A percentile compares a stretch with the other conserved stretches of the same genome.
Conservation (phyloP, 495 filamentous ascomycete genomes). For the Daldinia vernicosa region DNA sequence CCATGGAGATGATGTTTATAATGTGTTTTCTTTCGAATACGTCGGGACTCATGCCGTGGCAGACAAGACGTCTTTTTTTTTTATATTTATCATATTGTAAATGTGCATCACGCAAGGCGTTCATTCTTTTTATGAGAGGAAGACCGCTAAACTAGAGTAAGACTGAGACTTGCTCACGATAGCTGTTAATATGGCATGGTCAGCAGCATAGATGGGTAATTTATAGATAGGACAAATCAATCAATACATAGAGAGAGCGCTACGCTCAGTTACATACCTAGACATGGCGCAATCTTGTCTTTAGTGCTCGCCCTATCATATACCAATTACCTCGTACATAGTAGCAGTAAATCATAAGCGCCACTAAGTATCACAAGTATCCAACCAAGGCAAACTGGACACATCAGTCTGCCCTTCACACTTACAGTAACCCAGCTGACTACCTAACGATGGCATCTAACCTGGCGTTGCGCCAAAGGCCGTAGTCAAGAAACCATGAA, state of each 20-base stretch:
- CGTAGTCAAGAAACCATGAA: background rate
- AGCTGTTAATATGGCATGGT: background rate
- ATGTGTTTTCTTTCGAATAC: background rate
- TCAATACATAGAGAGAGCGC: background rate
- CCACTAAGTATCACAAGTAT: no score
- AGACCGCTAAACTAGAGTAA: background rate
- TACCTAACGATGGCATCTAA: background rate
- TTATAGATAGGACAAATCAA: background rate
- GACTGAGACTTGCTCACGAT: background rate
- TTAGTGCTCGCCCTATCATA: background rate
- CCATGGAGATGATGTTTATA: background rate
- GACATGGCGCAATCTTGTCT: background rate
- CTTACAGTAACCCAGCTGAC: no score
- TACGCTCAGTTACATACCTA: background rate
- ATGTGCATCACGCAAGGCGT: conserved; percentile 20
- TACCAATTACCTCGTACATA: background rate
- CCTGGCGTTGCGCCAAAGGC: background rate
- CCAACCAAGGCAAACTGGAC: no score
- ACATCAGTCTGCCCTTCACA: no score
- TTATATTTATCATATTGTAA: conserved; percentile 10
- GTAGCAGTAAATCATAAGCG: no score
- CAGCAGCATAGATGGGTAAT: background rate
- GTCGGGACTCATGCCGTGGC: background rate
- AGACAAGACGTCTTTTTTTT: conserved; percentile 4
- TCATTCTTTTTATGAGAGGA: conserved; percentile 3